phyloP scores from a whole-genome alignment of 441 rosid species.

The Populus trichocarpa region DNA sequence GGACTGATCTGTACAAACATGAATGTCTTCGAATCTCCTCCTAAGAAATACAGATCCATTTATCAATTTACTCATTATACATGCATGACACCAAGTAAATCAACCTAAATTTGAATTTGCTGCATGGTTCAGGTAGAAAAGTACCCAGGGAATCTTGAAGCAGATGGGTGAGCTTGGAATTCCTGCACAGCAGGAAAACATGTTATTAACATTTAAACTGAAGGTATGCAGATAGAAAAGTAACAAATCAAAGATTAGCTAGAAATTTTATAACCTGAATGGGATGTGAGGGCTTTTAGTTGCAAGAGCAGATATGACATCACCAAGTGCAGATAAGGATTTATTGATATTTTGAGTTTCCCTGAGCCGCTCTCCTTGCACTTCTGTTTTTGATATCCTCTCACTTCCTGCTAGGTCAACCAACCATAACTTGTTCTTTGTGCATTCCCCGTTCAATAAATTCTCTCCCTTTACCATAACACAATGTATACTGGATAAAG shows the following conservation, averaged over 20 bases:
- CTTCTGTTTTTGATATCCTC: constrained; percentile 89
- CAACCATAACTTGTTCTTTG: constrained; percentile 90
- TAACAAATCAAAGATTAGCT: background rate
- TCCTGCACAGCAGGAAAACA: constrained; percentile 44
- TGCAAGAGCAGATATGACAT: constrained; percentile 92
- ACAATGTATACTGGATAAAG: constrained; percentile 63
- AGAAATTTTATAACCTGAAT: constrained; percentile 54
- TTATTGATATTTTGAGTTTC: constrained; percentile 94
- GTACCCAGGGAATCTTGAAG: constrained; percentile 96
- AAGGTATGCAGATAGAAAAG: background rate
- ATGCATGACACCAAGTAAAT: background rate
- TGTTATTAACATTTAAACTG: constrained; percentile 4
- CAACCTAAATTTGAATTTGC: background rate
- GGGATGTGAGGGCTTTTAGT: constrained; percentile 89
- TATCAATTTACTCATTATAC: constrained; percentile 10
- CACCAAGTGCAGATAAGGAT: constrained; percentile 97
- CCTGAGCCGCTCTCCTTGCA: constrained; percentile 86
- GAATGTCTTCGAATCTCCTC: constrained; percentile 93
- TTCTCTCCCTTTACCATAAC: constrained; percentile 91
- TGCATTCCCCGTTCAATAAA: constrained; percentile 79
- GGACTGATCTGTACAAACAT: constrained; percentile 99
- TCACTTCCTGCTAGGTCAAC: constrained; percentile 98
- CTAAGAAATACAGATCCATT: constrained; percentile 33
- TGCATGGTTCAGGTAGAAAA: constrained; percentile 1
- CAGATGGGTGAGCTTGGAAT: constrained; percentile 94